phyloP scores from a whole-genome alignment of 192 early-diverging fungal species.

The Backusella parvicylindrica region DNA sequence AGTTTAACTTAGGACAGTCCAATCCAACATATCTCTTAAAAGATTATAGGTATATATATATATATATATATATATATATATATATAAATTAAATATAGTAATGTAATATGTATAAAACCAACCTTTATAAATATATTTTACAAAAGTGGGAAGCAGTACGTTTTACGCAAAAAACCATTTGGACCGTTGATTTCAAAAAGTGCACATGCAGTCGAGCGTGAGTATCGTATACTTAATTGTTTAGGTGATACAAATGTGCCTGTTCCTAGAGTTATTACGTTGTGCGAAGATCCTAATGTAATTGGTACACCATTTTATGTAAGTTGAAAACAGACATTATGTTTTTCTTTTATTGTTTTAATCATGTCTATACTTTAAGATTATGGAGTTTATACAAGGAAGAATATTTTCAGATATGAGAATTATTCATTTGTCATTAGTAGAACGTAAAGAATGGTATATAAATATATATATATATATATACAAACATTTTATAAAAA shows the following conservation, averaged over 20 bases:
- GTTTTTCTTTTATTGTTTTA: background rate
- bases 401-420: constrained; percentile 72
- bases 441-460: constrained; percentile 54
- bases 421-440: constrained; percentile 45
- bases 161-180: constrained; percentile 91
- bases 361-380: constrained; percentile 29
- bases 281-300: constrained; percentile 80
- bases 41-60: constrained; percentile 55
- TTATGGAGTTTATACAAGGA: constrained; percentile 93
- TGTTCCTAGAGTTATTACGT: constrained; percentile 79
- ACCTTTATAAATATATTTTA: too few species aligned
- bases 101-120: too few species aligned
- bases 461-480: too few species aligned
- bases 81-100: too few species aligned
- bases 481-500: too few species aligned
- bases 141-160: constrained; percentile 59
- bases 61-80: too few species aligned
- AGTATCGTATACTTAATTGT: constrained; percentile 77
- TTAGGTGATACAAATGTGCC: constrained; percentile 65
- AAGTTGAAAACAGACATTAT: constrained; percentile 7
- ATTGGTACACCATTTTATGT: constrained; percentile 93
- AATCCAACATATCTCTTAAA: constrained; percentile 91
- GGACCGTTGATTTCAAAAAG: constrained; percentile 80
- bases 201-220: constrained; percentile 91
- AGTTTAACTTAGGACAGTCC: constrained; percentile 90